Evolutionary conservation across 78 protist species (phyloP).

Genomic region (Speleostelium caveatum): DNA sequence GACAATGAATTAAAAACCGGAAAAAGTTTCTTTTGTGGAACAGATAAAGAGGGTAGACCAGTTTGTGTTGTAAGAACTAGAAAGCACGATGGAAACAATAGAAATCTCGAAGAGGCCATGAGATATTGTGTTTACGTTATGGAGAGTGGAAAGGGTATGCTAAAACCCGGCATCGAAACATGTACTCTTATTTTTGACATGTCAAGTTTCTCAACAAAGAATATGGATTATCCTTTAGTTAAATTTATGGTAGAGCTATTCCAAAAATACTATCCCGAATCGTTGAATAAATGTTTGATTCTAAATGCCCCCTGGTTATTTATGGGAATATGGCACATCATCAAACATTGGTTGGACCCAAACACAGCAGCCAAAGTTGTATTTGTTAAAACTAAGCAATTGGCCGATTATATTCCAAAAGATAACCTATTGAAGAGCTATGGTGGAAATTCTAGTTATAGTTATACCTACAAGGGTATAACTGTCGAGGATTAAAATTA

Average conservation of each 20-base stretch:
- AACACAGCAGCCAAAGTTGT: conserved; percentile 42
- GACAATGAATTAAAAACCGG: conserved; percentile 59
- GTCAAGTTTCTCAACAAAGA: conserved; percentile 53
- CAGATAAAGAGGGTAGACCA: conserved; percentile 66
- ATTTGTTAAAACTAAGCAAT: conserved; percentile 59
- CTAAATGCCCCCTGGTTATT: conserved; percentile 76
- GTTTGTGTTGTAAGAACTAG: conserved; percentile 55
- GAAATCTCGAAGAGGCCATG: conserved; percentile 44
- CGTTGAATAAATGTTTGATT: conserved; percentile 47
- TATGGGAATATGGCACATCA: conserved; percentile 71
- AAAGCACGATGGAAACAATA: conserved; percentile 30
- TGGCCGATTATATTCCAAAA: conserved; percentile 27
- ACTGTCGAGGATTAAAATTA: background rate
- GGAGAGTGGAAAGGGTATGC: conserved; percentile 52
- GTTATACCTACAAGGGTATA: conserved; percentile 45
- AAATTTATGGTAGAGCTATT: conserved; percentile 61
- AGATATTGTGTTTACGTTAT: conserved; percentile 63
- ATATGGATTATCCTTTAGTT: conserved; percentile 64
- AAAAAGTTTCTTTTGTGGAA: conserved; percentile 57
- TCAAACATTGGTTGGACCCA: conserved; percentile 81
- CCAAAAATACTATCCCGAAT: conserved; percentile 69
- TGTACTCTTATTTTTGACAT: conserved; percentile 69
- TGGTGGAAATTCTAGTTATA: conserved; percentile 43
- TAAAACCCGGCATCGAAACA: conserved; percentile 42
- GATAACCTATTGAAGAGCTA: conserved; percentile 8